Evolutionary conservation across 192 early-diverging fungal genomes (phyloP).

Genomic region (Umbelopsis vinacea): DNA sequence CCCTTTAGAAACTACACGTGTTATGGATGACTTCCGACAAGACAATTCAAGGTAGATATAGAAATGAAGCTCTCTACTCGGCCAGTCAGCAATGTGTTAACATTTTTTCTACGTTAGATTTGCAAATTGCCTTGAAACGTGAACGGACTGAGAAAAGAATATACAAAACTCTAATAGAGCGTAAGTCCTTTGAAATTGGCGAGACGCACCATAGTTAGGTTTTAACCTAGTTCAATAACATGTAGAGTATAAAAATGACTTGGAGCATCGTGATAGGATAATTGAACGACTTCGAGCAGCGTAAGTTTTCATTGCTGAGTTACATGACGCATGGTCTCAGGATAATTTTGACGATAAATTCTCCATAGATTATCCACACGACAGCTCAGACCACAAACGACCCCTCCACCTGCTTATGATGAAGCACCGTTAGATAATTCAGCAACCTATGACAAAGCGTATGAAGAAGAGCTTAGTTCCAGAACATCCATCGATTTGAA

Average conservation of each 20-base stretch:
- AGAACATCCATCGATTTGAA: neutral
- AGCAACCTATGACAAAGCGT: neutral
- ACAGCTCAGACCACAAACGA: neutral
- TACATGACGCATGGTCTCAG: neutral
- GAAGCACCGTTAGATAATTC: neutral
- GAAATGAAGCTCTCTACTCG: neutral
- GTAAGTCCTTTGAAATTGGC: neutral
- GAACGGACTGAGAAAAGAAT: neutral
- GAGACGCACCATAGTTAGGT: neutral
- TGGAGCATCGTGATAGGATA: slow-evolving; percentile 11
- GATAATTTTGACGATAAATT: neutral
- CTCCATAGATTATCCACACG: neutral
- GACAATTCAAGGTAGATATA: neutral
- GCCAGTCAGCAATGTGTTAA: neutral
- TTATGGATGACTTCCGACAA: slow-evolving; percentile 1
- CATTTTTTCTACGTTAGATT: neutral
- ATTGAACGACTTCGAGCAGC: neutral
- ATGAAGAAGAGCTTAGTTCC: neutral
- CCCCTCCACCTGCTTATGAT: neutral
- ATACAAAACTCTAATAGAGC: slow-evolving; percentile 6
- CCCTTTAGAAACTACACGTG: neutral
- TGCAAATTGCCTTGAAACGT: neutral
- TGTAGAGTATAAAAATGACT: neutral
- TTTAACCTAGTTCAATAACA: neutral
- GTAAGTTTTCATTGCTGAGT: neutral